Evolutionary conservation across 2,329 filamentous ascomycete species (phyloP).

Genomic region (Clathrospora elynae): DNA sequence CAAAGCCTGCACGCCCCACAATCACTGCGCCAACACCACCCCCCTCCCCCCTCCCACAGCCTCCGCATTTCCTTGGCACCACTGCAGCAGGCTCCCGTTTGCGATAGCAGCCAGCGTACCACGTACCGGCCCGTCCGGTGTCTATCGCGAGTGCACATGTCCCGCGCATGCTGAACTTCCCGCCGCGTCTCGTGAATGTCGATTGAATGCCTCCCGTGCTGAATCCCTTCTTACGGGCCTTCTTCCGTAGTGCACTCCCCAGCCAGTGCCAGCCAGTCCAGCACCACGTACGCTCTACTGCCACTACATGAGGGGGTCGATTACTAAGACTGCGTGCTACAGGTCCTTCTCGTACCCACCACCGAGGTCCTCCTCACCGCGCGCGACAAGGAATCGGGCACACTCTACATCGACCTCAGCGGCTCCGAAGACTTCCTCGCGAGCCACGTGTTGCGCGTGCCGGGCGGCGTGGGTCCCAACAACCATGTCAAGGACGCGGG

Average conservation of each 20-base stretch:
- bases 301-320: neutral
- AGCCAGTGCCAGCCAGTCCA: constrained; percentile 89
- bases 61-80: constrained; percentile 22
- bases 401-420: constrained; percentile 77
- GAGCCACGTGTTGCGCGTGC: constrained; percentile 93
- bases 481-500: constrained; percentile 57
- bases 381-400: constrained; percentile 84
- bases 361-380: constrained; percentile 89
- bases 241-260: constrained; percentile 94
- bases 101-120: constrained; percentile 18
- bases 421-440: constrained; percentile 92
- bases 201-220: constrained; percentile 88
- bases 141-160: constrained; percentile 35
- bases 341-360: constrained; percentile 86
- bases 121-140: constrained; percentile 28
- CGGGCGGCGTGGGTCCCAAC: constrained; percentile 56
- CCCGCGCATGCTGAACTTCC: constrained; percentile 25
- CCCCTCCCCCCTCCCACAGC: constrained; percentile 4
- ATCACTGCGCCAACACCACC: constrained; percentile 1
- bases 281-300: constrained; percentile 68
- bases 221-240: constrained; percentile 97
- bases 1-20: neutral
- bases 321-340: constrained; percentile 8
- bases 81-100: constrained; percentile 32
- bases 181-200: constrained; percentile 37